A percentile compares a stretch with the other conserved stretches of the same genome.
phyloP scores from a whole-genome alignment of 371 early-diverging fungal species.

The Nematocida sp. region DNA sequence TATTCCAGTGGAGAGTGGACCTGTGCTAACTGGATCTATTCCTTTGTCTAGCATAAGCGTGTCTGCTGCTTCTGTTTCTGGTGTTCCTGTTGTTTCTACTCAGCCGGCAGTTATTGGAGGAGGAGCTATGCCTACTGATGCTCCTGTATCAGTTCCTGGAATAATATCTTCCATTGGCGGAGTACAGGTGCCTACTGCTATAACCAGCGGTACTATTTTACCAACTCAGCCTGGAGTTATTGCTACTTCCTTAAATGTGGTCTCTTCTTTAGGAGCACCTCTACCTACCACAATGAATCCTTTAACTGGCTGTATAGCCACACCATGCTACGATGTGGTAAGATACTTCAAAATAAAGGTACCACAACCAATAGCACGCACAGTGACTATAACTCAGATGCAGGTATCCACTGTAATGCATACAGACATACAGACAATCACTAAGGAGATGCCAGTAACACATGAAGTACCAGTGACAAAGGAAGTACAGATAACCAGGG shows the following conservation, averaged over 20 bases:
- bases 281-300: background rate
- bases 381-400: slow-evolving; percentile 1
- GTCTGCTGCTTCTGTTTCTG: background rate
- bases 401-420: background rate
- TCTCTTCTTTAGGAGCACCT: too few relatives aligned
- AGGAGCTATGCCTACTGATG: background rate
- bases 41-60: too few relatives aligned
- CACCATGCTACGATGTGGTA: slow-evolving; percentile 32
- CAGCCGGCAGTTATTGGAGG: background rate
- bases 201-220: background rate
- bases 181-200: background rate
- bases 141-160: background rate
- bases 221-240: too few relatives aligned
- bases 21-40: background rate
- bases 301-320: background rate
- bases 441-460: too few relatives aligned
- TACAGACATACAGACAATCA: background rate
- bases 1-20: background rate
- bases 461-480: too few relatives aligned
- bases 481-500: too few relatives aligned
- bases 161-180: background rate
- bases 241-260: too few relatives aligned
- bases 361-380: slow-evolving; percentile 15
- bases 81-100: background rate
- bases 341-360: slow-evolving; percentile 49